These are phyloP conservation scores for Coemansia sp. DNA, from an alignment of 192 early-diverging fungal genomes.

Conservation along the genomic window DNA sequence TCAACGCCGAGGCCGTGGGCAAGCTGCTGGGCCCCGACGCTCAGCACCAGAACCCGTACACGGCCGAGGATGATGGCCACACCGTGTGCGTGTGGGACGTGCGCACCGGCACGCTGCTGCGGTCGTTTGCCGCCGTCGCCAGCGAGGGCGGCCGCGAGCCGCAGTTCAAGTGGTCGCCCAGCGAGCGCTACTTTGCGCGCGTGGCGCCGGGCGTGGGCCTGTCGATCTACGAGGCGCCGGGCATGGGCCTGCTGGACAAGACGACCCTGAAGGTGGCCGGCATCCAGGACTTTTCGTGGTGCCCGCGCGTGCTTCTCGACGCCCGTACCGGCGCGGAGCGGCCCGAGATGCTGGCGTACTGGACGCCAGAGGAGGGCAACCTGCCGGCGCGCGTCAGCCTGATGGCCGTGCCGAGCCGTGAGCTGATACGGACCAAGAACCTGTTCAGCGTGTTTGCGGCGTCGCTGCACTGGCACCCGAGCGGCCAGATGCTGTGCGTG, in stretches of 20 bases:
- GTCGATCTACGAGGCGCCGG: constrained; percentile 87
- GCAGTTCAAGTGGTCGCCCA: constrained; percentile 91
- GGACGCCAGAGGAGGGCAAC: constrained; percentile 93
- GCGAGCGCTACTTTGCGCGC: constrained; percentile 92
- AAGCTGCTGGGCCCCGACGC: constrained; percentile 50
- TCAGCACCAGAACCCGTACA: constrained; percentile 63
- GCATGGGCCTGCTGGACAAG: constrained; percentile 89
- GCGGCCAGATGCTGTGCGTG: constrained; percentile 87
- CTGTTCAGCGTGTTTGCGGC: constrained; percentile 90
- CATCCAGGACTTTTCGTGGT: constrained; percentile 75
- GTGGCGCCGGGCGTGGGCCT: constrained; percentile 68
- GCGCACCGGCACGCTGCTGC: constrained; percentile 73
- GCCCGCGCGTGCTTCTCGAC: constrained; percentile 47
- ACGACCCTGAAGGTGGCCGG: constrained; percentile 85
- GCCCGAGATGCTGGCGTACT: constrained; percentile 80
- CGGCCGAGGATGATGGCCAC: constrained; percentile 64
- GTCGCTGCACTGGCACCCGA: constrained; percentile 86
- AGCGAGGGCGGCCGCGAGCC: constrained; percentile 56
- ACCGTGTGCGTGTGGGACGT: constrained; percentile 88
- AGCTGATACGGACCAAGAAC: constrained; percentile 93
- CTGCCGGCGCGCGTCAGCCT: constrained; percentile 96
- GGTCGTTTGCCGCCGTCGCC: constrained; percentile 69
- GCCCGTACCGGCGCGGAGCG: constrained; percentile 16
- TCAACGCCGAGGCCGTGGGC: constrained; percentile 53
- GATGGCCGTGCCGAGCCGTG: constrained; percentile 71